These are phyloP conservation scores for Apiotrichum brassicae DNA, from an alignment of 1,284 basidiomycete species.

Conservation along the genomic window DNA sequence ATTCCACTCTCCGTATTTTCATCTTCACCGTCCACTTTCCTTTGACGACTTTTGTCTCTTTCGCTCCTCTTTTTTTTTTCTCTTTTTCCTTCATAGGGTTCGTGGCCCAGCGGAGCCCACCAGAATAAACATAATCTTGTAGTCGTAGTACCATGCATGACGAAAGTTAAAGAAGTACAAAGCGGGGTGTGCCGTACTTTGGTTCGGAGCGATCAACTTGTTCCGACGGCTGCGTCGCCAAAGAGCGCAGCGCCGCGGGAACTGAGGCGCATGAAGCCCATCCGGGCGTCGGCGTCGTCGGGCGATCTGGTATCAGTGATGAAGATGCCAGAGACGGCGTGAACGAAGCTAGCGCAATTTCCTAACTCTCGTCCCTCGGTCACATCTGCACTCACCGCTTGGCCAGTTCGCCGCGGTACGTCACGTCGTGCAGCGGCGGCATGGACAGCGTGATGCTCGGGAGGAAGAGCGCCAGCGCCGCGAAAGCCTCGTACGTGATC, in stretches of 20 bases:
- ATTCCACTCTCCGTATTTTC: too few relatives aligned
- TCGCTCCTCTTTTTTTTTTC: background rate
- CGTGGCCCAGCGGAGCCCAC: too few relatives aligned
- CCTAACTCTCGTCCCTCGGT: background rate
- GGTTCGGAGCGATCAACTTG: background rate
- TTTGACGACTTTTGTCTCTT: background rate
- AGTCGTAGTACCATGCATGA: slow-evolving; percentile 10
- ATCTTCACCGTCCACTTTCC: background rate
- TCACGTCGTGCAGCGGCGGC: slow-evolving; percentile 37
- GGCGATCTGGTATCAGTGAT: slow-evolving; percentile 23
- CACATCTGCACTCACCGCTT: slow-evolving; percentile 29
- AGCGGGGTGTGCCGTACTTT: background rate
- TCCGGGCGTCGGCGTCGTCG: slow-evolving; percentile 34
- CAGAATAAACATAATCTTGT: slow-evolving; percentile 2
- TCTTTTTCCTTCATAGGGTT: background rate
- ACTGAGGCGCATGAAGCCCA: slow-evolving; percentile 33
- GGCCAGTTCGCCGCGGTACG: slow-evolving; percentile 43
- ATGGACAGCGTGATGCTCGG: slow-evolving; percentile 34
- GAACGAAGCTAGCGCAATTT: background rate
- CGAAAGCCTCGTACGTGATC: slow-evolving; percentile 43
- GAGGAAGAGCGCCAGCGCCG: slow-evolving; percentile 38
- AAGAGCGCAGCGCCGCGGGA: slow-evolving; percentile 32
- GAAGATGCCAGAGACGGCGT: too few relatives aligned
- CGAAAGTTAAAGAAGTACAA: slow-evolving; percentile 2
- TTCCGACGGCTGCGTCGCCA: slow-evolving; percentile 24